These are phyloP conservation scores for Tetrapyrgos nigripes DNA, from an alignment of 1,284 basidiomycete genomes.

Conservation along the genomic window DNA sequence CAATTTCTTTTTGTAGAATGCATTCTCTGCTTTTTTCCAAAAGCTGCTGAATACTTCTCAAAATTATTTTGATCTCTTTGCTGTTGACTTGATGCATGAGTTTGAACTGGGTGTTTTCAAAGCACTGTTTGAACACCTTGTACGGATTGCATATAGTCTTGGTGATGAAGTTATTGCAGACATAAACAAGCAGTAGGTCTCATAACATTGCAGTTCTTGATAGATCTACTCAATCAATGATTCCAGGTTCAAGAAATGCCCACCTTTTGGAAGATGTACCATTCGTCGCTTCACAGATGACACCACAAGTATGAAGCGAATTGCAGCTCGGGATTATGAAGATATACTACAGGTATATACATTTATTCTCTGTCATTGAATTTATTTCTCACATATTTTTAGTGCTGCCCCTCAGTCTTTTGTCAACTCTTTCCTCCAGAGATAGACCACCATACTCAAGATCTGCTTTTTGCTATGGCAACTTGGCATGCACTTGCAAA, in stretches of 20 bases:
- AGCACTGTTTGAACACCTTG: constrained; percentile 26
- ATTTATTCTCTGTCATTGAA: not conserved
- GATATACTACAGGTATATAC: constrained; percentile 25
- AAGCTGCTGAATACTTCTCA: constrained; percentile 10
- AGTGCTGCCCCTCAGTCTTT: not conserved
- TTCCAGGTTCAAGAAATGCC: constrained; percentile 2
- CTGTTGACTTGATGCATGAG: constrained; percentile 14
- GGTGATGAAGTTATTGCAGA: constrained; percentile 5
- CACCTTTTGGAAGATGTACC: constrained; percentile 22
- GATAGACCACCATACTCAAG: not conserved
- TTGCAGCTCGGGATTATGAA: constrained; percentile 28
- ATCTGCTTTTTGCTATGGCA: constrained; percentile 6
- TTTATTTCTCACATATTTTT: no score
- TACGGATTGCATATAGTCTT: constrained; percentile 25
- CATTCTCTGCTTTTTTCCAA: constrained; percentile 17
- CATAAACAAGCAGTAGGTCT: constrained; percentile 13
- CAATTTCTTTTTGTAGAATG: constrained; percentile 16
- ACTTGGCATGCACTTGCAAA: constrained; percentile 24
- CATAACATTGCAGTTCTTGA: not conserved
- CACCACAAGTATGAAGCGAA: constrained; percentile 23
- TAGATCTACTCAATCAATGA: not conserved
- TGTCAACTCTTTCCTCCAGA: not conserved
- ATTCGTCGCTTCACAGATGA: constrained; percentile 22
- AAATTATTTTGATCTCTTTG: constrained; percentile 26
- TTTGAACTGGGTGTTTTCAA: constrained; percentile 34